Conservation (phyloP, 192 early-diverging fungal species). For the Haplosporangium gracile region DNA sequence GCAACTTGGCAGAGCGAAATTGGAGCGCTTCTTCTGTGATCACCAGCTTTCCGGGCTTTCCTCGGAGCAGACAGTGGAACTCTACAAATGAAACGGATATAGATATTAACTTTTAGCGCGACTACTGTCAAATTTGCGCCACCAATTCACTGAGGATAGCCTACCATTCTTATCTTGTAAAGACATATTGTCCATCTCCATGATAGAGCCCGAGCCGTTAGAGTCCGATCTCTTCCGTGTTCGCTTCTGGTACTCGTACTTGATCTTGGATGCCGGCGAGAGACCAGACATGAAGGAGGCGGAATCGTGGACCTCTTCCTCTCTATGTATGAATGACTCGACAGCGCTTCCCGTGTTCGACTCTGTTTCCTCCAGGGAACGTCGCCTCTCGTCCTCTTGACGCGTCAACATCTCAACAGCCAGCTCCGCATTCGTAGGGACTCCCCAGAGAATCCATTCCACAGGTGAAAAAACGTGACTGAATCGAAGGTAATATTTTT, state of each 20-base stretch:
- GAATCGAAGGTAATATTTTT: slow-evolving; percentile 62
- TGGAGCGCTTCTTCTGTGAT: slow-evolving; percentile 40
- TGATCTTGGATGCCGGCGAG: slow-evolving; percentile 36
- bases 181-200: background rate
- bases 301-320: slow-evolving; percentile 12
- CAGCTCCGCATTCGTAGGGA: slow-evolving; percentile 65
- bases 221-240: slow-evolving; percentile 16
- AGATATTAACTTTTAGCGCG: background rate
- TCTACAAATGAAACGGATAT: slow-evolving; percentile 7
- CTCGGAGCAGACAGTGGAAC: slow-evolving; percentile 48
- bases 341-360: background rate
- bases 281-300: slow-evolving; percentile 5
- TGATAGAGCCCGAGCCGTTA: background rate
- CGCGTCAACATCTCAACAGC: slow-evolving; percentile 59
- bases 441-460: slow-evolving; percentile 64
- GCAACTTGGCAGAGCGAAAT: slow-evolving; percentile 47
- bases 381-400: slow-evolving; percentile 17
- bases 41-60: slow-evolving; percentile 52
- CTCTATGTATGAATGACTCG: background rate
- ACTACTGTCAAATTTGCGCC: background rate
- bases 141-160: background rate
- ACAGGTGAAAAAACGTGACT: slow-evolving; percentile 61
- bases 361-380: background rate
- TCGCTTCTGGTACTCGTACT: slow-evolving; percentile 44
- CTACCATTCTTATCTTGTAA: background rate